These are phyloP conservation scores for Podospora anserina DNA, from an alignment of 495 filamentous ascomycete species.

Conservation along the genomic window DNA sequence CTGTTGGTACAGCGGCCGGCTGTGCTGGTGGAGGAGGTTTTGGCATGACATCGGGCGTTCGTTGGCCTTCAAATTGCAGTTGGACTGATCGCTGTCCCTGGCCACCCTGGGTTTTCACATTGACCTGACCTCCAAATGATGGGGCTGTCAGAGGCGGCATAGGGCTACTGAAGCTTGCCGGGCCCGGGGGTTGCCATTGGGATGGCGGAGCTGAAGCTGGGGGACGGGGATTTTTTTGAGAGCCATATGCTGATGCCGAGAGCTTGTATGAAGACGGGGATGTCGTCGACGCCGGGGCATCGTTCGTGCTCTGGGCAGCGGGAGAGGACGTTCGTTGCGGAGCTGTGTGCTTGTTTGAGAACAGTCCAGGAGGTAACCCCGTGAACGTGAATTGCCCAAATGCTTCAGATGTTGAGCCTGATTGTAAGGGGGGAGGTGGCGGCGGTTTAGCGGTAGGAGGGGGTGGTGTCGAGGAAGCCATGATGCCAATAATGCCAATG, in stretches of 20 bases:
- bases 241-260: background rate
- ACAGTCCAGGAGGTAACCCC: background rate
- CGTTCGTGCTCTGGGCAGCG: background rate
- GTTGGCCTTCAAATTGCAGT: background rate
- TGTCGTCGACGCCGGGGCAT: background rate
- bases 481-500: background rate
- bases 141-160: background rate
- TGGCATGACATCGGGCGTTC: background rate
- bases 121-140: background rate
- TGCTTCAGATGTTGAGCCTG: background rate
- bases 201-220: background rate
- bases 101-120: background rate
- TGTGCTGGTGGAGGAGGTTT: background rate
- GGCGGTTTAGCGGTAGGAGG: background rate
- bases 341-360: background rate
- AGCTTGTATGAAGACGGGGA: background rate
- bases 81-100: background rate
- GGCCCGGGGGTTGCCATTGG: conserved; percentile 2
- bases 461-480: background rate
- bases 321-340: background rate
- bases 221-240: background rate
- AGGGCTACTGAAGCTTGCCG: background rate
- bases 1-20: background rate
- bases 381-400: background rate
- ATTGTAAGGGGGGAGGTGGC: background rate